Evolutionary conservation across 495 filamentous ascomycete species (phyloP).

Genomic region (Rhypophila decipiens): DNA sequence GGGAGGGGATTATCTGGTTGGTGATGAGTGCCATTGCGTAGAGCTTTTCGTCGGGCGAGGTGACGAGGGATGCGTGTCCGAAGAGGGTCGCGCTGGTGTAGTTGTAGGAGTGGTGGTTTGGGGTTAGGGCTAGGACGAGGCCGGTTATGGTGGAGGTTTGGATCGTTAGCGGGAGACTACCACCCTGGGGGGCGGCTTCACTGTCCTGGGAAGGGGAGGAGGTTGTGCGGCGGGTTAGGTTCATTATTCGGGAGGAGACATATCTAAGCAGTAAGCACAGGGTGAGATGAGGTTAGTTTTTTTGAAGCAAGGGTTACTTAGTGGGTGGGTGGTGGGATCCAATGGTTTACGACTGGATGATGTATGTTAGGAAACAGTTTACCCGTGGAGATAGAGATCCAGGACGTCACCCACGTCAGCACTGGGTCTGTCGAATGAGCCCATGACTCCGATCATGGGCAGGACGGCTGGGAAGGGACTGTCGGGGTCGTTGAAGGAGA

Average conservation of each 20-base stretch:
- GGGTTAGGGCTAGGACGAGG: conserved; percentile 68
- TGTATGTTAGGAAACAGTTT: not conserved
- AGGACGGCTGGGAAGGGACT: conserved; percentile 71
- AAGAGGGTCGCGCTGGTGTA: conserved; percentile 80
- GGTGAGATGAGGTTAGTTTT: not conserved
- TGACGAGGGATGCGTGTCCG: conserved; percentile 65
- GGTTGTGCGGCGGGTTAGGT: conserved; percentile 47
- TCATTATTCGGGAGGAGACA: conserved; percentile 72
- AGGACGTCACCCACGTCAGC: conserved; percentile 57
- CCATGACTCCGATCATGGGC: conserved; percentile 87
- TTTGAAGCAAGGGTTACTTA: not conserved
- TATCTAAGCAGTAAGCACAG: no score
- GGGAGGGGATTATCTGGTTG: conserved; percentile 58
- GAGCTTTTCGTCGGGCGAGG: conserved; percentile 62
- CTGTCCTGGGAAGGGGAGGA: conserved; percentile 19
- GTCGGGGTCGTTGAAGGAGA: conserved; percentile 64
- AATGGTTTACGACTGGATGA: not conserved
- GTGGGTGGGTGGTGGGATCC: not conserved
- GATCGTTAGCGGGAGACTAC: conserved; percentile 63
- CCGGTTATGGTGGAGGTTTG: conserved; percentile 62
- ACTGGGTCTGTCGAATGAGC: conserved; percentile 58
- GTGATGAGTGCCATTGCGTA: conserved; percentile 83
- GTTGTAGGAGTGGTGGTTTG: conserved; percentile 79
- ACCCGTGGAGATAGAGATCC: conserved; percentile 80
- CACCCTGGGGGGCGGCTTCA: conserved; percentile 6